Base-by-base conservation (phyloP, 495 filamentous ascomycete species). In the Trichoderma virens region DNA sequence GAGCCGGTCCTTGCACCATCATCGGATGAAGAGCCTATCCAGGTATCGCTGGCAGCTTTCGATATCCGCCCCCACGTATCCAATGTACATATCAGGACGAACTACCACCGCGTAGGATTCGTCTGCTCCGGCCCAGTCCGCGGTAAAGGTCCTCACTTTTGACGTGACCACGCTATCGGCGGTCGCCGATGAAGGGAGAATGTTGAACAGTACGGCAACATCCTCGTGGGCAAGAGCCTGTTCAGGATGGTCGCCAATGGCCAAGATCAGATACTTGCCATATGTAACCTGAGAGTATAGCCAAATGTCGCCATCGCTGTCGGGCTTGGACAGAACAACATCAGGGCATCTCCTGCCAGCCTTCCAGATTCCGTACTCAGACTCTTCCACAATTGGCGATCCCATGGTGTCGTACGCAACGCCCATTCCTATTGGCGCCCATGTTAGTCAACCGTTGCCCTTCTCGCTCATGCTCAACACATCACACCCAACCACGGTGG, bases 21-120 rank as follows among this genome's bases (percentile, higher is more conserved):
- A 16, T 14, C 41, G 41, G 41, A 45, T 45, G 41, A 45, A 45
- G 41, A 45, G 41, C 41, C 41, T 45, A 45, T 45, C 41, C n/a
- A 45, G 41, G 41, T 45, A 45, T 45, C 41, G 41, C 41, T 45
- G 41, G 41, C 41, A 45, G 41, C 41, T 45, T 14, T 45, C 41
- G 18, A 45, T 45, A 14, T 45, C 41, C 11, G 14, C n/a, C 5
- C 51, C 51, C 27, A 28, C 23, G 6, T 56, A 56, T 30, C 51
- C 70, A 45, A 71, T 68, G 38, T 71, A 71, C 70, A 70, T 71
- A 59, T 71, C 70, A 6, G 70, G 70, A 27, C 70, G 65, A 25
- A 71, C 70, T 7, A 71, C 64, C 18, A 68, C 68, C 0, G 61
- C 63, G 23, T 65, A 68, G 11, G 47, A 32, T 20, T 70, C 68